Conservation (phyloP, 192 early-diverging fungal genomes). For the Chytriomyces confervae region DNA sequence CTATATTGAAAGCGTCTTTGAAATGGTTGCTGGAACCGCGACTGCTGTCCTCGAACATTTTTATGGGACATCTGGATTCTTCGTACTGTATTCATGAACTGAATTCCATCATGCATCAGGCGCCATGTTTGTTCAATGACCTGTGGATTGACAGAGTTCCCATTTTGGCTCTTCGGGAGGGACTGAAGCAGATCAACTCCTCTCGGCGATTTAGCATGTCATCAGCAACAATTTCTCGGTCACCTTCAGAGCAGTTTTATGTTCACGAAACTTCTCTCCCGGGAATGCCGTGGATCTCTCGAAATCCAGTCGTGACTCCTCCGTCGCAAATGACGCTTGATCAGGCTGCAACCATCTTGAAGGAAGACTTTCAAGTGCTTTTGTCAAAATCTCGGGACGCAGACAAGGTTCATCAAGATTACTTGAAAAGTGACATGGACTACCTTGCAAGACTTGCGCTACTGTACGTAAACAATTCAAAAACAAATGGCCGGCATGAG, state of each 20-base stretch:
- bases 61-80: slow-evolving; percentile 10
- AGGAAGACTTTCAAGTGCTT: slow-evolving; percentile 1
- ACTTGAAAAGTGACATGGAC: slow-evolving; percentile 35
- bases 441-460: slow-evolving; percentile 23
- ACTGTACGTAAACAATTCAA: slow-evolving; percentile 38
- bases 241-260: neutral
- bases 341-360: slow-evolving; percentile 1
- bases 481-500: slow-evolving; percentile 33
- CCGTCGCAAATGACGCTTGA: neutral
- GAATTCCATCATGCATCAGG: slow-evolving; percentile 20
- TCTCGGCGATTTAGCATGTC: neutral
- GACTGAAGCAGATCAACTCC: neutral
- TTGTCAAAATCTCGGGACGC: slow-evolving; percentile 16
- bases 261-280: slow-evolving; percentile 32
- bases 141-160: slow-evolving; percentile 19
- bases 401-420: slow-evolving; percentile 11
- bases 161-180: neutral
- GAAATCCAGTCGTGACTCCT: slow-evolving; percentile 13
- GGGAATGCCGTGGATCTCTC: slow-evolving; percentile 14
- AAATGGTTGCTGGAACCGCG: slow-evolving; percentile 31
- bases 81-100: slow-evolving; percentile 20
- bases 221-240: neutral
- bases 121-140: slow-evolving; percentile 6
- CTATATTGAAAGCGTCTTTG: slow-evolving; percentile 4
- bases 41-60: slow-evolving; percentile 27